Percentiles rank a stretch among this genome's conserved stretches.
These are phyloP conservation scores for Lichtheimia ramosa DNA, from an alignment of 371 early-diverging fungal genomes.

Conservation along the genomic window DNA sequence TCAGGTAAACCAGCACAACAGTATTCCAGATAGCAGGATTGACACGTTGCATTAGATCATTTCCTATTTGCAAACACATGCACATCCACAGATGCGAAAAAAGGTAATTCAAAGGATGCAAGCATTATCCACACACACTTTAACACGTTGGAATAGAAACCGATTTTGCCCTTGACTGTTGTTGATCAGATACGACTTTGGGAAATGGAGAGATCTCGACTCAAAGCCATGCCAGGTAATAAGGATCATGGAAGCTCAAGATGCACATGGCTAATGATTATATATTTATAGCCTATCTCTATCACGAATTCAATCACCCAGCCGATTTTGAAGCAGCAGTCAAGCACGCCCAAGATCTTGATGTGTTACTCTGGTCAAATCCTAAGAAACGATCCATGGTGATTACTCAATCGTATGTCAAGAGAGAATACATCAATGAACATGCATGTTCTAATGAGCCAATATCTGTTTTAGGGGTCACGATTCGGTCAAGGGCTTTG, in stretches of 20 bases:
- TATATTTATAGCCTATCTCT: constrained; percentile 65
- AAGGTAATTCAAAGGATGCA: constrained; percentile 30
- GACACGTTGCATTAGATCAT: constrained; percentile 62
- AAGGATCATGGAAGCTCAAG: not conserved
- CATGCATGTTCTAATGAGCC: not conserved
- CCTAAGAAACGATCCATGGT: constrained; percentile 61
- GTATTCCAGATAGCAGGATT: not conserved
- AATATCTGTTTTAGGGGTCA: constrained; percentile 40
- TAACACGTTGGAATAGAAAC: constrained; percentile 36
- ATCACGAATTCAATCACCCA: constrained; percentile 77
- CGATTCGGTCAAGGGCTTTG: constrained; percentile 56
- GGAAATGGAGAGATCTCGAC: constrained; percentile 95
- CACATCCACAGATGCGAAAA: constrained; percentile 92
- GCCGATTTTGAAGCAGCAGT: constrained; percentile 77
- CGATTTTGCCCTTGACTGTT: constrained; percentile 91
- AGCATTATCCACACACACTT: no score
- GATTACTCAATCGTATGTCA: constrained; percentile 58
- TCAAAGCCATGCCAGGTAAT: constrained; percentile 57
- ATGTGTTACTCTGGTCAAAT: constrained; percentile 78
- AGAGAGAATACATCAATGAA: not conserved
- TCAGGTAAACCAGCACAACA: constrained; percentile 60
- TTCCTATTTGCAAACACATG: constrained; percentile 84
- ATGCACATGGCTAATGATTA: not conserved
- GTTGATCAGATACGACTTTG: constrained; percentile 96
- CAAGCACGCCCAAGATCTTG: constrained; percentile 77